Evolutionary conservation across 75 land plant species (phyloP).

Genomic region (Cunninghamia lanceolata): DNA sequence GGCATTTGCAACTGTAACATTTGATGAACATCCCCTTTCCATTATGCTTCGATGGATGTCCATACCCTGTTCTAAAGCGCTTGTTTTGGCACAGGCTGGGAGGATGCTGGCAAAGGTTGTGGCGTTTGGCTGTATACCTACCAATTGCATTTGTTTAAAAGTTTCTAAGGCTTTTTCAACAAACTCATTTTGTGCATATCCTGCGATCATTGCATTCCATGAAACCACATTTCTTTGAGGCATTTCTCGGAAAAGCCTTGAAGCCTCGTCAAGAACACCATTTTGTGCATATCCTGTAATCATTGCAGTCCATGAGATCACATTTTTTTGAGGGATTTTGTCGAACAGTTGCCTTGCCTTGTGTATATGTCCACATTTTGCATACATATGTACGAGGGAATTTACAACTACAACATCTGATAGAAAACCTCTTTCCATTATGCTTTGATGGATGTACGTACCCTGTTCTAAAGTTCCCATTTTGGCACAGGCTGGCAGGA

Average conservation of each 20-base stretch:
- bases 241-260: too few relatives aligned
- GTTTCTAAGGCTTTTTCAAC: not conserved
- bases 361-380: constrained; percentile 14
- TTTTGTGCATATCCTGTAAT: constrained; percentile 15
- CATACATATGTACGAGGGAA: constrained; percentile 16
- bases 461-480: not conserved
- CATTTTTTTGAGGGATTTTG: not conserved
- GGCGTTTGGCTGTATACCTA: not conserved
- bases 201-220: constrained; percentile 20
- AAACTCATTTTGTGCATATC: constrained; percentile 8
- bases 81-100: not conserved
- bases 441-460: not conserved
- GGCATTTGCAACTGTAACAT: not conserved
- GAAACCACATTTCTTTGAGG: constrained; percentile 4
- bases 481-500: not conserved
- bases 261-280: not conserved
- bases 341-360: constrained; percentile 13
- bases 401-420: constrained; percentile 7
- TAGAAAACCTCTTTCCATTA: not conserved
- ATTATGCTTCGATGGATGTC: not conserved
- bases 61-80: not conserved
- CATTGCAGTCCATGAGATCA: constrained; percentile 19
- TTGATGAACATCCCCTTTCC: not conserved
- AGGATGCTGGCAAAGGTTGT: not conserved
- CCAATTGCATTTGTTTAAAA: not conserved